These are phyloP conservation scores for Monosporascus cannonballus DNA, from an alignment of 2,329 filamentous ascomycete species.

Conservation along the genomic window DNA sequence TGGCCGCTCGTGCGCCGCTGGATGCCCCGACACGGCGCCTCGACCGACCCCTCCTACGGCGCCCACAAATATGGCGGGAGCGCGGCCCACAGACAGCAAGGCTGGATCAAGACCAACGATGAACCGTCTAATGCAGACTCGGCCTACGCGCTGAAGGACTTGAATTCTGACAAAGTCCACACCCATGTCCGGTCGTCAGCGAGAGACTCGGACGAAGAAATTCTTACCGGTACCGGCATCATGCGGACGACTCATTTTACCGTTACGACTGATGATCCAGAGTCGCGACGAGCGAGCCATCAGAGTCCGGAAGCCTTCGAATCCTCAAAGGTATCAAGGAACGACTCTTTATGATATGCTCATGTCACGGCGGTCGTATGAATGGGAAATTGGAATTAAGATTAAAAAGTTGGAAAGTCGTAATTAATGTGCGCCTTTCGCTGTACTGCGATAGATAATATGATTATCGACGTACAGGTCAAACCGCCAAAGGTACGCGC, in stretches of 20 bases:
- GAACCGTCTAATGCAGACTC: constrained; percentile 1
- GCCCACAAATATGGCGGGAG: constrained; percentile 9
- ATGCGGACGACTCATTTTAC: constrained; percentile 12
- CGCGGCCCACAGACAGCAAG: constrained; percentile 8
- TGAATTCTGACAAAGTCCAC: constrained; percentile 4
- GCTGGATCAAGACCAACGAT: constrained; percentile 12
- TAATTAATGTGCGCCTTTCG: no score
- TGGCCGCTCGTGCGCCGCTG: constrained; percentile 29
- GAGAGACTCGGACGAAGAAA: constrained; percentile 13
- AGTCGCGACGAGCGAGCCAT: not conserved
- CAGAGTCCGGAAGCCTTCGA: constrained; percentile 1
- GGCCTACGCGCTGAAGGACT: constrained; percentile 9
- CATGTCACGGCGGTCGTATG: no score
- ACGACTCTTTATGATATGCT: constrained; percentile 1
- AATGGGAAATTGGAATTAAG: no score
- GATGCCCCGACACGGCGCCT: constrained; percentile 19
- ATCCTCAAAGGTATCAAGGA: constrained; percentile 9
- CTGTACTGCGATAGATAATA: no score
- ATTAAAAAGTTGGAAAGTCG: no score
- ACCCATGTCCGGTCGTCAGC: constrained; percentile 10
- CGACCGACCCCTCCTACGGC: constrained; percentile 15
- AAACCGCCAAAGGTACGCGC: no score
- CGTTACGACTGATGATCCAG: constrained; percentile 7
- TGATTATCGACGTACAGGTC: no score
- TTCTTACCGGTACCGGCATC: constrained; percentile 15